These are phyloP conservation scores for Pseudodiploospora longispora DNA, from an alignment of 2,329 filamentous ascomycete genomes.

Conservation along the genomic window DNA sequence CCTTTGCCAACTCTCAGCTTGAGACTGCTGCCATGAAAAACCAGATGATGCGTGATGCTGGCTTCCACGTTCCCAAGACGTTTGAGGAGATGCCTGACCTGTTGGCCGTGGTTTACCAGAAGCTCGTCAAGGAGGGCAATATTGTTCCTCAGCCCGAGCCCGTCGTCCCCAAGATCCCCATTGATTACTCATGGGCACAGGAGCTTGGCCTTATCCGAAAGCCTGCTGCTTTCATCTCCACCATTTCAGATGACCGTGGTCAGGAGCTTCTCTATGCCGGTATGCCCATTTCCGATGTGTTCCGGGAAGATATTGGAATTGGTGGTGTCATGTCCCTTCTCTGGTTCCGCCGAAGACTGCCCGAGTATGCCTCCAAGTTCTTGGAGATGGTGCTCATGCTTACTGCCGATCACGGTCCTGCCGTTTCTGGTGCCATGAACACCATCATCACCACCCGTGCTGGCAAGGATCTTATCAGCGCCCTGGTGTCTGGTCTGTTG, in stretches of 20 bases:
- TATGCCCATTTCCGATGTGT: slow-evolving; percentile 99
- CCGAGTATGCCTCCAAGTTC: slow-evolving; percentile 95
- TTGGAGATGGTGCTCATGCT: slow-evolving; percentile 99
- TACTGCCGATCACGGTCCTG: slow-evolving; percentile 96
- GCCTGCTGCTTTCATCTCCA: slow-evolving; percentile 98
- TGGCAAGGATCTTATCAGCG: slow-evolving; percentile 95
- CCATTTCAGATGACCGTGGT: slow-evolving; percentile 98
- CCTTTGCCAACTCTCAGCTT: slow-evolving; percentile 98
- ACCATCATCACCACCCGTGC: slow-evolving; percentile 99
- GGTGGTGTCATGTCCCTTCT: slow-evolving; percentile 99
- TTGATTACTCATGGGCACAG: slow-evolving; percentile 99
- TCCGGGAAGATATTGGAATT: slow-evolving; percentile 97
- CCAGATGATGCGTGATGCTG: slow-evolving; percentile 89
- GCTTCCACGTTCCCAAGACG: slow-evolving; percentile 88
- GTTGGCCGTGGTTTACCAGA: slow-evolving; percentile 77
- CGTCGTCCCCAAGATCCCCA: slow-evolving; percentile 94
- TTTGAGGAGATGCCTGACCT: slow-evolving; percentile 87
- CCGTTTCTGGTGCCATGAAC: slow-evolving; percentile 99
- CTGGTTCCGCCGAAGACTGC: slow-evolving; percentile 98
- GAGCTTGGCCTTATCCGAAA: slow-evolving; percentile 99
- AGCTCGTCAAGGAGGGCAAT: slow-evolving; percentile 74
- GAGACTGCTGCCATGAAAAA: slow-evolving; percentile 97
- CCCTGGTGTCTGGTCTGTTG: slow-evolving; percentile 90
- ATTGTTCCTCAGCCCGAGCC: slow-evolving; percentile 85
- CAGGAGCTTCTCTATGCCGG: slow-evolving; percentile 98